A percentile compares a stretch with the other conserved stretches of the same genome.
phyloP scores from a whole-genome alignment of 2,329 filamentous ascomycete species.

The Cercospora janseana region DNA sequence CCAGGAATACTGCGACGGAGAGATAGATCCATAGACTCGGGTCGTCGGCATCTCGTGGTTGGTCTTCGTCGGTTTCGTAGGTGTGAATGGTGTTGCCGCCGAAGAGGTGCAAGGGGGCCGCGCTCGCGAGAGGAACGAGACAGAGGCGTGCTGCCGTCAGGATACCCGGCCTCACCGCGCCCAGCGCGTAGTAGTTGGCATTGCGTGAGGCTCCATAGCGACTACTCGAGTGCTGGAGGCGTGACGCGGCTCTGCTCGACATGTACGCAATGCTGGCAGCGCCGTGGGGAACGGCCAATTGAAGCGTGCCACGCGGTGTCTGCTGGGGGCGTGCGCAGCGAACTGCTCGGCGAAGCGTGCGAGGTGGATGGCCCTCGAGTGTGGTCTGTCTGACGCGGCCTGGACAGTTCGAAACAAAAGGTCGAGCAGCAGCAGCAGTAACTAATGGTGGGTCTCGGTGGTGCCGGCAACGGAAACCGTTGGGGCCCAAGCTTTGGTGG shows the following conservation, averaged over 20 bases:
- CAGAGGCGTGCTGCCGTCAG: conserved; percentile 26
- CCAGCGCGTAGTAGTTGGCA: conserved; percentile 3
- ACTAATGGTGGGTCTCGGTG: neutral
- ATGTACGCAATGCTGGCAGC: neutral
- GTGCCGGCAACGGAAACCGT: neutral
- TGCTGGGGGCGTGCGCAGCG: neutral
- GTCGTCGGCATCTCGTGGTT: conserved; percentile 44
- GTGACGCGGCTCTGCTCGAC: conserved; percentile 5
- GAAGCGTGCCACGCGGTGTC: neutral
- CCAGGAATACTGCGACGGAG: conserved; percentile 72
- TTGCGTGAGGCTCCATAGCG: conserved; percentile 9
- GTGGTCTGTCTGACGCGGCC: neutral
- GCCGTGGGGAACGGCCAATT: neutral
- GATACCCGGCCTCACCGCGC: conserved; percentile 22
- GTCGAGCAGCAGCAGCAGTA: too few species aligned
- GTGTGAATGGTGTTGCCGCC: conserved; percentile 14
- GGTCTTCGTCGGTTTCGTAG: conserved; percentile 23
- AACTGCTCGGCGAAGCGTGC: neutral
- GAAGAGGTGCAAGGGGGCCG: conserved; percentile 18
- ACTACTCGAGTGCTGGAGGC: neutral
- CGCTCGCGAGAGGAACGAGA: conserved; percentile 25
- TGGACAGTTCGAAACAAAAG: neutral
- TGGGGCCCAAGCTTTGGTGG: too few species aligned
- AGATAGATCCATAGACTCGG: conserved; percentile 78
- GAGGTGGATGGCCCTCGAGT: neutral